Conservation (phyloP, 2,329 filamentous ascomycete genomes). For the Alternaria incomplexa region DNA sequence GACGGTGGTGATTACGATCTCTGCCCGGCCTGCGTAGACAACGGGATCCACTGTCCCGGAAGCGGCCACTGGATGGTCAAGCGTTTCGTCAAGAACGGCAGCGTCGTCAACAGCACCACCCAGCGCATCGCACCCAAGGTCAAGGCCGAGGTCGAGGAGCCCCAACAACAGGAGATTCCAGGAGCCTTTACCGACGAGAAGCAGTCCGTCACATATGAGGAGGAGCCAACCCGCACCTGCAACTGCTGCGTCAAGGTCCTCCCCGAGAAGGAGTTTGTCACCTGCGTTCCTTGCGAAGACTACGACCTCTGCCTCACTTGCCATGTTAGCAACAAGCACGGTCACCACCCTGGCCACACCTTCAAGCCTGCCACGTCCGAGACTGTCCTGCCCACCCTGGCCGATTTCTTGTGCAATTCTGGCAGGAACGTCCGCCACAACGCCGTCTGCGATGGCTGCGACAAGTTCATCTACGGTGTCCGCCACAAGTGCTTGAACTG, state of each 20-base stretch:
- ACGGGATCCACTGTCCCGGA: constrained; percentile 77
- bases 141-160: constrained; percentile 49
- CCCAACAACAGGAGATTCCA: constrained; percentile 51
- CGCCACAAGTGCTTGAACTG: constrained; percentile 97
- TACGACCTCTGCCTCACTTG: constrained; percentile 90
- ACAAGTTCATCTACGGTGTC: constrained; percentile 83
- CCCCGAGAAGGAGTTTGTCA: constrained; percentile 79
- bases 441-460: constrained; percentile 93
- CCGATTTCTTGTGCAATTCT: constrained; percentile 72
- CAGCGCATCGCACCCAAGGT: constrained; percentile 75
- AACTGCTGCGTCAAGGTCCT: constrained; percentile 74
- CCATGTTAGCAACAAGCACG: constrained; percentile 77
- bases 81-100: constrained; percentile 78
- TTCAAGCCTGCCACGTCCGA: constrained; percentile 74
- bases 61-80: constrained; percentile 94
- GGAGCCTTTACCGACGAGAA: constrained; percentile 55
- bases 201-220: constrained; percentile 47
- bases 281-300: constrained; percentile 84
- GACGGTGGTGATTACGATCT: constrained; percentile 94
- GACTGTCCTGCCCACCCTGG: constrained; percentile 61
- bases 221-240: constrained; percentile 68
- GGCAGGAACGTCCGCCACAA: constrained; percentile 84
- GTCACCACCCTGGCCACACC: constrained; percentile 86
- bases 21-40: constrained; percentile 78
- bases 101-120: constrained; percentile 83